Evolutionary conservation across 179 eudicot genomes (phyloP).

Genomic region (Vitellaria paradoxa): DNA sequence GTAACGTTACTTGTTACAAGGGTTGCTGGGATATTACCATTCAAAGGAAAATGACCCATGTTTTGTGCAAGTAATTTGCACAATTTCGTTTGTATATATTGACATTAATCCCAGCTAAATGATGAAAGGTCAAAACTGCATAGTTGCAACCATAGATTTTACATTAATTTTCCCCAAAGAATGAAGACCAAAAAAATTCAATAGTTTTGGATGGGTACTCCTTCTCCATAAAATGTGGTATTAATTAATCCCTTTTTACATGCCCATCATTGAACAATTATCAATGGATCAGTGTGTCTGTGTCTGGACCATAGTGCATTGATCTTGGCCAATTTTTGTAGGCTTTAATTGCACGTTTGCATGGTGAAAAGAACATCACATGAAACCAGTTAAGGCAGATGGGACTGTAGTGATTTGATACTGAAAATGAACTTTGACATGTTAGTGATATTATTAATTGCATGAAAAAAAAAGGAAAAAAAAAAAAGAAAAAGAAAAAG

Average conservation of each 20-base stretch:
- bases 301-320: slow-evolving; percentile 21
- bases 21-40: not conserved
- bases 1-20: too few relatives aligned
- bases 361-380: slow-evolving; percentile 34
- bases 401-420: slow-evolving; percentile 38
- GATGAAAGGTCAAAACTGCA: too few relatives aligned
- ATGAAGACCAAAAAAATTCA: not conserved
- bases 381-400: slow-evolving; percentile 22
- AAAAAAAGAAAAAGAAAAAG: not conserved
- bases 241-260: slow-evolving; percentile 2
- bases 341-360: slow-evolving; percentile 17
- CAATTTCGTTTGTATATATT: too few relatives aligned
- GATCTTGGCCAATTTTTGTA: slow-evolving; percentile 7
- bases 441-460: not conserved
- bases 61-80: too few relatives aligned
- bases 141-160: too few relatives aligned
- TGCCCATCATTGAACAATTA: slow-evolving; percentile 9
- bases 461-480: not conserved
- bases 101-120: too few relatives aligned
- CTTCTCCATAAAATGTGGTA: not conserved
- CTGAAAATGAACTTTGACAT: slow-evolving; percentile 23
- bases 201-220: not conserved
- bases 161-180: too few relatives aligned
- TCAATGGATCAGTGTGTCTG: not conserved
- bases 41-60: not conserved